Conservation (phyloP, 768 basidiomycete species). For the Mycena latifolia region DNA sequence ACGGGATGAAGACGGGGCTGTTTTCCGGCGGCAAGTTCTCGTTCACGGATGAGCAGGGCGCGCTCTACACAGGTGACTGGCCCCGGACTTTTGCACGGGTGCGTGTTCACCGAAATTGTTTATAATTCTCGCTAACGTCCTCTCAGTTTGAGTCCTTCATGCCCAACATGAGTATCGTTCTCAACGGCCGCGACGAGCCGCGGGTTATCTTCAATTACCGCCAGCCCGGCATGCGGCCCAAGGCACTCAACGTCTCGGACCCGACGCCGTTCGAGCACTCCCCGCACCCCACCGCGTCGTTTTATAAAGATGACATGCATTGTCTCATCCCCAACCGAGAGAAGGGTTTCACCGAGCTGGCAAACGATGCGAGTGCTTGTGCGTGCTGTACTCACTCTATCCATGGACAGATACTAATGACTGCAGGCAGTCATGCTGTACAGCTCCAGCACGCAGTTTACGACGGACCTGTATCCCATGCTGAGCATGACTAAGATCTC, state of each 20-base stretch:
- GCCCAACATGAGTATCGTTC: slow-evolving; percentile 32
- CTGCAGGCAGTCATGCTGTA: slow-evolving; percentile 30
- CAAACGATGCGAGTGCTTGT: slow-evolving; percentile 37
- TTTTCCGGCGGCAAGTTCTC: slow-evolving; percentile 18
- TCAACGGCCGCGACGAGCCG: slow-evolving; percentile 38
- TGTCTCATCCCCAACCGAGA: slow-evolving; percentile 29
- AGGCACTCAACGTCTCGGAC: slow-evolving; percentile 32
- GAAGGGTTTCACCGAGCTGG: slow-evolving; percentile 29
- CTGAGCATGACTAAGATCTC: slow-evolving; percentile 36
- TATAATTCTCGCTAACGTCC: not conserved
- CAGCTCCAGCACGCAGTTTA: slow-evolving; percentile 34
- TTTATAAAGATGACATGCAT: slow-evolving; percentile 32
- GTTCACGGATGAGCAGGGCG: slow-evolving; percentile 27
- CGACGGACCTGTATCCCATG: slow-evolving; percentile 35
- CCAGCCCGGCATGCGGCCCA: not conserved
- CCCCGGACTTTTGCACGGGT: slow-evolving; percentile 28
- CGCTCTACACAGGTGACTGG: slow-evolving; percentile 36
- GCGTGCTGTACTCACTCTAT: not conserved
- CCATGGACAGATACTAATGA: not conserved
- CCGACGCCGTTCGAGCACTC: slow-evolving; percentile 31
- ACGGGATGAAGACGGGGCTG: slow-evolving; percentile 28
- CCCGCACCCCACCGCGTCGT: slow-evolving; percentile 30
- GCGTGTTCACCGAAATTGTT: not conserved
- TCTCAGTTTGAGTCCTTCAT: slow-evolving; percentile 26
- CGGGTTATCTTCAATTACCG: slow-evolving; percentile 35